Evolutionary conservation across 805 yeast species (phyloP).

Genomic region (Sugiyamaella valdiviana): DNA sequence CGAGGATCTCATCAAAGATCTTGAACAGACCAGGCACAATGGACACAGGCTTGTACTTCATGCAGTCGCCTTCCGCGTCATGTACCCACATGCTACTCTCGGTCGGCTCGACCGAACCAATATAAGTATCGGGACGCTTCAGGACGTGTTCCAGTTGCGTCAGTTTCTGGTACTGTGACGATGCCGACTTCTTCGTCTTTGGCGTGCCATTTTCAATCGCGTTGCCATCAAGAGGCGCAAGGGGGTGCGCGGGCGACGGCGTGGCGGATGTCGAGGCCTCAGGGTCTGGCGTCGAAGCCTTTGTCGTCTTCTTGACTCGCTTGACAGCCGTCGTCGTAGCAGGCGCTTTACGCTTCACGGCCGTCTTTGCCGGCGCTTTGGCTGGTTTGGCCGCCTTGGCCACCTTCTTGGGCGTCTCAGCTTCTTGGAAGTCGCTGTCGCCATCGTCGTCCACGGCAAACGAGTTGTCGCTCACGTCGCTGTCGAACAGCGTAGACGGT

Average conservation of each 20-base stretch:
- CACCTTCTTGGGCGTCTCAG: neutral
- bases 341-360: slow-evolving; percentile 5
- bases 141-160: slow-evolving; percentile 94
- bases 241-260: neutral
- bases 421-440: slow-evolving; percentile 18
- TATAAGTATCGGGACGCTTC: slow-evolving; percentile 95
- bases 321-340: slow-evolving; percentile 3
- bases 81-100: slow-evolving; percentile 81
- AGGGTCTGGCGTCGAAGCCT: neutral
- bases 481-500: slow-evolving; percentile 1
- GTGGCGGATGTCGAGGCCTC: neutral
- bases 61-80: slow-evolving; percentile 55
- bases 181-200: slow-evolving; percentile 30
- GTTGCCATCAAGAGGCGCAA: neutral
- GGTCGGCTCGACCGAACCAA: slow-evolving; percentile 86
- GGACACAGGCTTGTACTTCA: slow-evolving; percentile 51
- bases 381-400: slow-evolving; percentile 2
- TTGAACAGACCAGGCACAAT: slow-evolving; percentile 95
- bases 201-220: neutral
- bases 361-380: slow-evolving; percentile 8
- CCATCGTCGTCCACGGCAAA: slow-evolving; percentile 9
- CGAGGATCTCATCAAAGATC: slow-evolving; percentile 93
- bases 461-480: slow-evolving; percentile 7
- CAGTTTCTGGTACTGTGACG: slow-evolving; percentile 84
- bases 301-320: neutral